phyloP scores from a whole-genome alignment of 2,329 filamentous ascomycete species.

The Calonectria leucothoes region DNA sequence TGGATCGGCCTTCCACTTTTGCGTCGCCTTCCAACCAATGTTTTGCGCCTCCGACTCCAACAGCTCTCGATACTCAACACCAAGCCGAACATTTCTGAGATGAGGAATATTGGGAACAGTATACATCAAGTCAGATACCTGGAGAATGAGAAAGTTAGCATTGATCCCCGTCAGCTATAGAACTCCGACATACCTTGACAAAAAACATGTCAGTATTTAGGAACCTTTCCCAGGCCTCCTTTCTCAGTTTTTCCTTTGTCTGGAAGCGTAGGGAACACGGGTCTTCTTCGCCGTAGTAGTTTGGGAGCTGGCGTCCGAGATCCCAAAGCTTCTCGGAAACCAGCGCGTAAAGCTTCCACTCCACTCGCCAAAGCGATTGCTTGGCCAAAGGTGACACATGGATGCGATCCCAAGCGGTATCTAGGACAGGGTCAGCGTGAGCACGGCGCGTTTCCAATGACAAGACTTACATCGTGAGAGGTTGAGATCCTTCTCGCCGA shows the following conservation, averaged over 20 bases:
- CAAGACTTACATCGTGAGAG: constrained; percentile 66
- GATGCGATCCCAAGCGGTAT: constrained; percentile 69
- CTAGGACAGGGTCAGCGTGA: constrained; percentile 47
- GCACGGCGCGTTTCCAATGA: neutral
- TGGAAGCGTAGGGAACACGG: constrained; percentile 57
- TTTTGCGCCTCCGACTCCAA: constrained; percentile 62
- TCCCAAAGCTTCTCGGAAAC: constrained; percentile 61
- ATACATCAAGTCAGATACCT: constrained; percentile 73
- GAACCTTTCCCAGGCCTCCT: constrained; percentile 65
- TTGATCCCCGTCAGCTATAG: neutral
- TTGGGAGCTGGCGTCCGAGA: constrained; percentile 64
- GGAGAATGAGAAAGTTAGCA: constrained; percentile 19
- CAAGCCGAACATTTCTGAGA: constrained; percentile 65
- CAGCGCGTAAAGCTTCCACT: constrained; percentile 67
- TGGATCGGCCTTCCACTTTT: constrained; percentile 71
- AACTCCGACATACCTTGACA: constrained; percentile 65
- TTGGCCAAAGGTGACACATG: constrained; percentile 67
- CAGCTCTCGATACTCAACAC: constrained; percentile 70
- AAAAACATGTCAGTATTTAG: constrained; percentile 73
- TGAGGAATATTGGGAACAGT: constrained; percentile 69
- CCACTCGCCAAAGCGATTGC: constrained; percentile 68
- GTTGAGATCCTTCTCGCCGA: constrained; percentile 73
- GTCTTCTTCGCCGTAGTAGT: constrained; percentile 61
- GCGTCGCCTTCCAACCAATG: constrained; percentile 53
- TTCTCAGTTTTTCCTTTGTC: constrained; percentile 58